Percentiles rank a stretch among this genome's conserved stretches.
These are phyloP conservation scores for Radiomyces spectabilis DNA, from an alignment of 192 early-diverging fungal species.

Conservation along the genomic window DNA sequence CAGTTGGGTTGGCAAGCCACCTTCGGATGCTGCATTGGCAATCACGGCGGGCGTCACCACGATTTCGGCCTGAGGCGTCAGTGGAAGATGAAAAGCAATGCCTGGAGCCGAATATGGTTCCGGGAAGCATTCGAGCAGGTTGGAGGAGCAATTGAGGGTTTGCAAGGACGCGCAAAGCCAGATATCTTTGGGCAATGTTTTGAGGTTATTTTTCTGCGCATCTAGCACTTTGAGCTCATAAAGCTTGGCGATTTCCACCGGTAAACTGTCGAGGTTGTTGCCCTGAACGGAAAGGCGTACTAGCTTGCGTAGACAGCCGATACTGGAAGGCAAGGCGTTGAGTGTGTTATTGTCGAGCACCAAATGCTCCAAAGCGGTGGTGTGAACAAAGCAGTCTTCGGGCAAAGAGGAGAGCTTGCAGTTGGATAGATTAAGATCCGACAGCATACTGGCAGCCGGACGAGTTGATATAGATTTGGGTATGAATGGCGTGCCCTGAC, in stretches of 20 bases:
- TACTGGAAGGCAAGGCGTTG: conserved; percentile 53
- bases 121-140: conserved; percentile 75
- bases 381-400: conserved; percentile 49
- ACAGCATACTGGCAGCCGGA: conserved; percentile 6
- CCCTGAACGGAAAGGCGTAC: conserved; percentile 52
- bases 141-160: conserved; percentile 73
- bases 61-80: conserved; percentile 29
- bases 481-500: no score
- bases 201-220: conserved; percentile 72
- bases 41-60: conserved; percentile 34
- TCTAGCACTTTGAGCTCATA: conserved; percentile 55
- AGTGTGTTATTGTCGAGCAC: conserved; percentile 67
- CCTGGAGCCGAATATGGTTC: conserved; percentile 43
- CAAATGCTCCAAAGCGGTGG: conserved; percentile 48
- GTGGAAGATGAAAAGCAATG: conserved; percentile 35
- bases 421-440: conserved; percentile 49
- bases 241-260: conserved; percentile 60
- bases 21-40: conserved; percentile 36
- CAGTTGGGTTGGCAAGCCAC: conserved; percentile 26
- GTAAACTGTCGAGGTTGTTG: conserved; percentile 61
- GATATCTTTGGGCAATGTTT: conserved; percentile 64
- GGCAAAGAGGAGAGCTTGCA: conserved; percentile 66
- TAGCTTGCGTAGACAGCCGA: conserved; percentile 47
- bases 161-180: conserved; percentile 66
- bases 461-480: no score